Conservation (phyloP, 257 asterid species). For the Solanum virginianum region DNA sequence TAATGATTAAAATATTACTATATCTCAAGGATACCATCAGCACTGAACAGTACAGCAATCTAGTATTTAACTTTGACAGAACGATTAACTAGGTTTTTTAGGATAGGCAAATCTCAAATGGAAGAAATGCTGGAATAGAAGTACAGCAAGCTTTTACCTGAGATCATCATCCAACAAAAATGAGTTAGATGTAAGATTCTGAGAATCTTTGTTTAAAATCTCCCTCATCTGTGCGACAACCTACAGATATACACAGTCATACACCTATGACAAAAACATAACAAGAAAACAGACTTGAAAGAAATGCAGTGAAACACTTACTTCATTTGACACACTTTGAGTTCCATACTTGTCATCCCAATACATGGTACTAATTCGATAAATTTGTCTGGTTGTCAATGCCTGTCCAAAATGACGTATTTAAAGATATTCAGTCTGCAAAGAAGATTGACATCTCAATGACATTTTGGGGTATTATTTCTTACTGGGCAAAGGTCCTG, state of each 20-base stretch:
- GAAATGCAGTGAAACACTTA: constrained; percentile 13
- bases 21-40: not conserved
- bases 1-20: not conserved
- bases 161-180: constrained; percentile 96
- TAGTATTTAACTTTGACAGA: not conserved
- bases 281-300: not conserved
- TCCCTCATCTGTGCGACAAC: constrained; percentile 98
- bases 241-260: constrained; percentile 26
- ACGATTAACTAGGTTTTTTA: not conserved
- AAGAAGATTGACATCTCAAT: not conserved
- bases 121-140: not conserved
- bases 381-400: constrained; percentile 87
- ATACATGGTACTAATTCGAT: constrained; percentile 95
- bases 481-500: constrained; percentile 97
- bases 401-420: constrained; percentile 28
- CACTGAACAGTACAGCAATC: not conserved
- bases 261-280: not conserved
- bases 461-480: not conserved
- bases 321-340: constrained; percentile 95
- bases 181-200: constrained; percentile 74
- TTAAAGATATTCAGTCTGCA: not conserved
- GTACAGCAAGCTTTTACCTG: constrained; percentile 35
- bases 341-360: constrained; percentile 99
- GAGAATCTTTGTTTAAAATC: constrained; percentile 78
- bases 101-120: not conserved